Conservation (phyloP, 371 early-diverging fungal species). For the Rhizopus sp. region DNA sequence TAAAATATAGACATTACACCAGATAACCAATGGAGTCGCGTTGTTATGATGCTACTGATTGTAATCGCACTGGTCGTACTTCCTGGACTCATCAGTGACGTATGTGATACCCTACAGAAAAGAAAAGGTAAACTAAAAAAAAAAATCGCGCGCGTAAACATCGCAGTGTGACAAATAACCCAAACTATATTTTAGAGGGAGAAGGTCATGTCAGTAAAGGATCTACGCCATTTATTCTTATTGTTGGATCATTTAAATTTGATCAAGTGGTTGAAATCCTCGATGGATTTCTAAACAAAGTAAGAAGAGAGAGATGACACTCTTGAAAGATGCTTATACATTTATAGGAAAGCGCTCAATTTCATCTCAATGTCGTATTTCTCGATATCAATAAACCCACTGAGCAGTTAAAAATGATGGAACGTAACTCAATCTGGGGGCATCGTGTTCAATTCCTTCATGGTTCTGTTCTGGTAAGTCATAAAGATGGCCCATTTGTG, state of each 20-base stretch:
- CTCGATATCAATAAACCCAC: constrained; percentile 55
- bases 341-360: constrained; percentile 41
- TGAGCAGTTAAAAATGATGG: constrained; percentile 51
- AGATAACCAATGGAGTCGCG: constrained; percentile 50
- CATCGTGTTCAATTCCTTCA: constrained; percentile 45
- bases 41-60: constrained; percentile 67
- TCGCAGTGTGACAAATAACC: too few species aligned
- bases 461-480: constrained; percentile 52
- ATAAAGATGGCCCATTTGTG: not conserved
- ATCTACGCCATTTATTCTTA: constrained; percentile 55
- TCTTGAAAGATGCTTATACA: constrained; percentile 3
- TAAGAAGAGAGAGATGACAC: constrained; percentile 13
- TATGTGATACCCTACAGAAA: constrained; percentile 52
- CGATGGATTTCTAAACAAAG: constrained; percentile 57
- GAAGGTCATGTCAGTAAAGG: constrained; percentile 43
- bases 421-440: constrained; percentile 47
- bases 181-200: constrained; percentile 19
- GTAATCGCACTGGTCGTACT: constrained; percentile 60
- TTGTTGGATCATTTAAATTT: constrained; percentile 55
- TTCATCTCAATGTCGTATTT: constrained; percentile 59
- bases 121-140: constrained; percentile 30
- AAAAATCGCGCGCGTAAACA: too few species aligned
- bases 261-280: constrained; percentile 57
- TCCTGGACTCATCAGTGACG: constrained; percentile 55
- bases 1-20: constrained; percentile 63